Conservation (phyloP, 108 stramenopile genomes). For the Stephanodiscus minutulus region DNA sequence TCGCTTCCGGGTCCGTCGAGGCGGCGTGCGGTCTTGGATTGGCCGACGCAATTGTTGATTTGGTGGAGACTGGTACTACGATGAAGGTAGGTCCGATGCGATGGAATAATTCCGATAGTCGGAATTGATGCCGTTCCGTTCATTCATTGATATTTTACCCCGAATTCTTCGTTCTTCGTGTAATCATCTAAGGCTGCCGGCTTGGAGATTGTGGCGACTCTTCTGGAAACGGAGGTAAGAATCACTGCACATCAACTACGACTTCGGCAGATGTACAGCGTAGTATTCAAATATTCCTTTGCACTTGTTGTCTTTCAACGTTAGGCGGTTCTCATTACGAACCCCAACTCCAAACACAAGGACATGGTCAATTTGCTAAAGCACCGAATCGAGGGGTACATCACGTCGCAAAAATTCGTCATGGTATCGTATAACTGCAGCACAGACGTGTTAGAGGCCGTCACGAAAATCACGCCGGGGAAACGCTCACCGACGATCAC, state of each 20-base stretch:
- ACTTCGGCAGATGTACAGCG: not conserved
- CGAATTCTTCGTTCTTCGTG: not conserved
- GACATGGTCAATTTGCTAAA: conserved; percentile 85
- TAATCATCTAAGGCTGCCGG: conserved; percentile 83
- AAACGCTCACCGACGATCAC: conserved; percentile 95
- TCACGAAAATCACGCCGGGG: conserved; percentile 90
- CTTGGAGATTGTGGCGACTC: conserved; percentile 89
- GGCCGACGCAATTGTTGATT: conserved; percentile 97
- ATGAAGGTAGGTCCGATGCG: conserved; percentile 76
- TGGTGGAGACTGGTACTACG: conserved; percentile 98
- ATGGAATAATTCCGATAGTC: not conserved
- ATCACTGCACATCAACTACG: not conserved
- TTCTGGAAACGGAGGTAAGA: conserved; percentile 69
- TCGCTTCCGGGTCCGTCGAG: conserved; percentile 96
- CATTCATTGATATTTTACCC: not conserved
- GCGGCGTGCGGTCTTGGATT: conserved; percentile 95
- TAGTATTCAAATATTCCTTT: not conserved
- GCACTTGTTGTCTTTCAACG: not conserved
- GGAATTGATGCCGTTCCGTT: not conserved
- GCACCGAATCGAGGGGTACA: conserved; percentile 93
- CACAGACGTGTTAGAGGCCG: conserved; percentile 65
- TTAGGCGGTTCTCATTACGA: conserved; percentile 73
- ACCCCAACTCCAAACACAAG: conserved; percentile 83
- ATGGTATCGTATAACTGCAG: conserved; percentile 95
- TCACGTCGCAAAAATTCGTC: conserved; percentile 92